These are phyloP conservation scores for Trifolium repens DNA, from an alignment of 306 rosid genomes.

Conservation along the genomic window DNA sequence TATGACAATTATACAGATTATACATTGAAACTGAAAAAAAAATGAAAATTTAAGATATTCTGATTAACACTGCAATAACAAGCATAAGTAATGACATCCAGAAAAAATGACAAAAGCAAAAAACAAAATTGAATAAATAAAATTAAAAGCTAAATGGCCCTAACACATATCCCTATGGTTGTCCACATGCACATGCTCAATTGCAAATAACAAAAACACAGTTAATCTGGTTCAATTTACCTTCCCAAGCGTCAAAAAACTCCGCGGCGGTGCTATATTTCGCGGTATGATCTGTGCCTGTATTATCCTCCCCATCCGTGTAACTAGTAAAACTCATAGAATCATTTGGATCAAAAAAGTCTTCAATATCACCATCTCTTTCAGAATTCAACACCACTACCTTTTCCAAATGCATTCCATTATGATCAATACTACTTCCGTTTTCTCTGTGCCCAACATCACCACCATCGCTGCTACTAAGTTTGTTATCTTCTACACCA, in stretches of 20 bases:
- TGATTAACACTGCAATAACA: conserved; percentile 2
- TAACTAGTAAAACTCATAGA: conserved; percentile 69
- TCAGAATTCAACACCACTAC: conserved; percentile 44
- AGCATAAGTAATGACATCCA: background rate
- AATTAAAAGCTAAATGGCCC: background rate
- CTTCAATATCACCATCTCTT: conserved; percentile 64
- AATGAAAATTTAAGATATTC: conserved; percentile 4
- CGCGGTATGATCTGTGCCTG: conserved; percentile 49
- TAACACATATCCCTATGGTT: background rate
- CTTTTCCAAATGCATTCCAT: conserved; percentile 47
- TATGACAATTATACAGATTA: background rate
- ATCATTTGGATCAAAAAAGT: conserved; percentile 83
- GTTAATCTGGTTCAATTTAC: conserved; percentile 47
- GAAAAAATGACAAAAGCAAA: background rate
- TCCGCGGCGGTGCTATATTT: conserved; percentile 50
- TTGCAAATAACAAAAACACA: conserved; percentile 2
- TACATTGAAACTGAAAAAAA: background rate
- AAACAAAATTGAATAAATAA: background rate
- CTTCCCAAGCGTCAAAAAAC: conserved; percentile 93
- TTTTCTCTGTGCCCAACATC: conserved; percentile 44
- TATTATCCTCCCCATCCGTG: conserved; percentile 83
- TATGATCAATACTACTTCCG: conserved; percentile 45
- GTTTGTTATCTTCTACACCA: conserved; percentile 43
- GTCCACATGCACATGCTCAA: conserved; percentile 23
- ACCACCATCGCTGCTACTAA: conserved; percentile 36